A percentile compares a stretch with the other conserved stretches of the same genome.
phyloP scores from a whole-genome alignment of 2,329 filamentous ascomycete genomes.

The Dothidotthia symphoricarpi region DNA sequence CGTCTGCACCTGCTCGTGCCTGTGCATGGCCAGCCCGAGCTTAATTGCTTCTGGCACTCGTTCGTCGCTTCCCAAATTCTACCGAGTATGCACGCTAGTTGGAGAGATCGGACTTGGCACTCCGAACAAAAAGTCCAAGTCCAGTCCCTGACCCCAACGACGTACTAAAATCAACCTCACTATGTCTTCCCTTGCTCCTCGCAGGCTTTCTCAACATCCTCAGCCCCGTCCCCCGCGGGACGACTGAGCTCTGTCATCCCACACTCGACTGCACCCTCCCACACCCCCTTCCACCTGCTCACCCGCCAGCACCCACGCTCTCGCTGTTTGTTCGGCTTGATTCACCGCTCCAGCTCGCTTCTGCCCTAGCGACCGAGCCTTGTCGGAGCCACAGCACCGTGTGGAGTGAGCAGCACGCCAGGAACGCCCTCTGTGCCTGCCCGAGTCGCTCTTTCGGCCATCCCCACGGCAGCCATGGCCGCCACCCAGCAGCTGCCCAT shows the following conservation, averaged over 20 bases:
- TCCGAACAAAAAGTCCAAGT: no score
- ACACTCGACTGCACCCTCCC: slow-evolving; percentile 6
- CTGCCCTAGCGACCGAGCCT: slow-evolving; percentile 16
- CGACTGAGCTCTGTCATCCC: slow-evolving; percentile 45
- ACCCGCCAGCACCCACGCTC: slow-evolving; percentile 10
- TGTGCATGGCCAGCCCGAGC: slow-evolving; percentile 4
- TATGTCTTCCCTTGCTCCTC: slow-evolving; percentile 42
- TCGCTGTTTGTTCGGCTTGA: slow-evolving; percentile 29
- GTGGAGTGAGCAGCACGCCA: slow-evolving; percentile 15
- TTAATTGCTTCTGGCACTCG: slow-evolving; percentile 16
- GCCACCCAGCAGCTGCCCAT: slow-evolving; percentile 47
- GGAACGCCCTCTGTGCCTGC: slow-evolving; percentile 5
- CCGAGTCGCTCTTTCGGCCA: slow-evolving; percentile 9
- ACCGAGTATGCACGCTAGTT: no score
- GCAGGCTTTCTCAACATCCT: slow-evolving; percentile 46
- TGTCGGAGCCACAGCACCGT: slow-evolving; percentile 8
- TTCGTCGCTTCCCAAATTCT: no score
- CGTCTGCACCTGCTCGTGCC: no score
- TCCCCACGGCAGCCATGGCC: slow-evolving; percentile 40
- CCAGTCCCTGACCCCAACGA: slow-evolving; percentile 33
- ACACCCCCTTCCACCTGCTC: slow-evolving; percentile 28
- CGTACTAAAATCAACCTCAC: slow-evolving; percentile 40
- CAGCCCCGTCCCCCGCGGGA: slow-evolving; percentile 53
- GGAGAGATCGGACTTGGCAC: no score
- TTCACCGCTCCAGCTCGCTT: slow-evolving; percentile 24